Percentiles rank a stretch among this genome's conserved stretches.
These are phyloP conservation scores for Trypethelium eluteriae DNA, from an alignment of 495 filamentous ascomycete genomes.

Conservation along the genomic window DNA sequence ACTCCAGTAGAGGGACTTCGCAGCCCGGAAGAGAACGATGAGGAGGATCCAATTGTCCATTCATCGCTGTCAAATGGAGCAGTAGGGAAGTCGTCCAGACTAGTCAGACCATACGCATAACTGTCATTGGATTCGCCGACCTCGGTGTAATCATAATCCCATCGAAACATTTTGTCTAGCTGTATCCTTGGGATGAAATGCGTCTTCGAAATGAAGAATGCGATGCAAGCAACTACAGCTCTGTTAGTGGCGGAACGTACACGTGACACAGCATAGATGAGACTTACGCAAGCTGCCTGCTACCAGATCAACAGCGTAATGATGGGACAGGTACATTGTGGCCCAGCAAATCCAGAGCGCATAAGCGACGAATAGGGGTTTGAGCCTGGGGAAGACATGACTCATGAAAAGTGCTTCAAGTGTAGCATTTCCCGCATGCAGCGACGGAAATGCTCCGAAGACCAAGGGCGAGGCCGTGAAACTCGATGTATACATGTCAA, in stretches of 20 bases:
- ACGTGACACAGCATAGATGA: background rate
- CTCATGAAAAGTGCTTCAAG: constrained; percentile 89
- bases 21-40: constrained; percentile 54
- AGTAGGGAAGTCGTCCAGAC: constrained; percentile 46
- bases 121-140: constrained; percentile 53
- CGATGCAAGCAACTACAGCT: constrained; percentile 54
- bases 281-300: constrained; percentile 62
- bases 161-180: constrained; percentile 73
- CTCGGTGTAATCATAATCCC: constrained; percentile 95
- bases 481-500: constrained; percentile 83
- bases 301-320: constrained; percentile 90
- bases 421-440: constrained; percentile 80
- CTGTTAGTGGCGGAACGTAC: constrained; percentile 14
- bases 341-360: constrained; percentile 93
- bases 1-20: constrained; percentile 30
- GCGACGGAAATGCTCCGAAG: constrained; percentile 87
- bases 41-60: constrained; percentile 67
- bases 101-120: constrained; percentile 50
- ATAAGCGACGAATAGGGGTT: constrained; percentile 69
- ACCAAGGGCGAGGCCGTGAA: constrained; percentile 86
- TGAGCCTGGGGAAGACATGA: constrained; percentile 73
- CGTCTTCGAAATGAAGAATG: constrained; percentile 71
- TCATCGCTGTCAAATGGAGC: constrained; percentile 51
- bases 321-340: constrained; percentile 95
- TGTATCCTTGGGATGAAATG: constrained; percentile 76